These are phyloP conservation scores for Pelomyxa schiedti DNA, from an alignment of 78 protist genomes.

Conservation along the genomic window DNA sequence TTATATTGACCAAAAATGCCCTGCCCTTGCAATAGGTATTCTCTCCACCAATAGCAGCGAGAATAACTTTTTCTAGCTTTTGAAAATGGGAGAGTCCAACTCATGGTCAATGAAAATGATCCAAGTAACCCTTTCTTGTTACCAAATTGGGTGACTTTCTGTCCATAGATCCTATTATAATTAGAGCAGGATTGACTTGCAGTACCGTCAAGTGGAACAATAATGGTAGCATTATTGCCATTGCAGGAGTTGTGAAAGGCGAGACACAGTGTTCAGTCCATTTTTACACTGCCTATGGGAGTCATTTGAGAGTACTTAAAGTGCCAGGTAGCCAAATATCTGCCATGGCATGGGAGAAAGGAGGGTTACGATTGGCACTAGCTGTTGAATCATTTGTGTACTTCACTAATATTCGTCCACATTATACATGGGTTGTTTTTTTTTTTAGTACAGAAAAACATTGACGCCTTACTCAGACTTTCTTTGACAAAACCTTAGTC, in stretches of 20 bases:
- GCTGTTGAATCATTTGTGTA: conserved; percentile 70
- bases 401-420: conserved; percentile 74
- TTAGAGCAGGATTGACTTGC: too few relatives aligned
- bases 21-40: conserved; percentile 52
- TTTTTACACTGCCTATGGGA: conserved; percentile 60
- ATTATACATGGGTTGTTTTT: conserved; percentile 42
- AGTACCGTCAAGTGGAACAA: conserved; percentile 47
- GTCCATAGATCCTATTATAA: neutral
- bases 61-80: too few relatives aligned
- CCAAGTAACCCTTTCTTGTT: neutral
- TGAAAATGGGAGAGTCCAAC: conserved; percentile 51
- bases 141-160: neutral
- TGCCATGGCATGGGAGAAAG: conserved; percentile 58
- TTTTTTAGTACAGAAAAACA: neutral
- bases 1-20: neutral
- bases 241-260: conserved; percentile 25
- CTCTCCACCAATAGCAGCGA: too few relatives aligned
- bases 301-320: conserved; percentile 26
- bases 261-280: conserved; percentile 13
- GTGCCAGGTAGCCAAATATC: conserved; percentile 36
- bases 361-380: conserved; percentile 59
- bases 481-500: conserved; percentile 50
- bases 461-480: neutral
- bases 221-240: conserved; percentile 58
- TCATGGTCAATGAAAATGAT: conserved; percentile 43